These are phyloP conservation scores for Neonectria ditissima DNA, from an alignment of 2,329 filamentous ascomycete genomes.

Conservation along the genomic window DNA sequence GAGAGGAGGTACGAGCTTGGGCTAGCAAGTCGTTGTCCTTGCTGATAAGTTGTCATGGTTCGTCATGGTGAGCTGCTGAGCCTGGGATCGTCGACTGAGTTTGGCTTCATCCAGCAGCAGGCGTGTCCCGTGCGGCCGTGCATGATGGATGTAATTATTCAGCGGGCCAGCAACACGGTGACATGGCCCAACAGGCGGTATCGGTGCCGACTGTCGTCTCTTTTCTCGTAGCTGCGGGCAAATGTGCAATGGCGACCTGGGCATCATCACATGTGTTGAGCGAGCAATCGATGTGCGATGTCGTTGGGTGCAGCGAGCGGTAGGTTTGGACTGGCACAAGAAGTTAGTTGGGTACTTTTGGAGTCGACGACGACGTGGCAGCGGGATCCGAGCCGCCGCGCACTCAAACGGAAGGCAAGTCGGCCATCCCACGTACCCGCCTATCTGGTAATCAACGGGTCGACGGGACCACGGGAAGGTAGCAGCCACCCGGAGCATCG, in stretches of 20 bases:
- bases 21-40: not conserved
- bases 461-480: slow-evolving; percentile 25
- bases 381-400: not conserved
- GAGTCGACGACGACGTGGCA: not conserved
- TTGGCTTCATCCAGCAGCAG: not conserved
- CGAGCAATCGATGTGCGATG: not conserved
- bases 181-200: not conserved
- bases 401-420: not conserved
- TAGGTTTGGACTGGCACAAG: not conserved
- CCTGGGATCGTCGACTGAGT: not conserved
- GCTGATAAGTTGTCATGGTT: not conserved
- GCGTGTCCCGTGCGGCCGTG: not conserved
- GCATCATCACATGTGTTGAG: not conserved
- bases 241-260: not conserved
- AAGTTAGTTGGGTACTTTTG: not conserved
- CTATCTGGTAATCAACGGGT: slow-evolving; percentile 11
- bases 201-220: not conserved
- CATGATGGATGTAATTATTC: no score
- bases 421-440: not conserved
- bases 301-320: not conserved
- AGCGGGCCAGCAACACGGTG: not conserved
- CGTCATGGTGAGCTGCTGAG: not conserved
- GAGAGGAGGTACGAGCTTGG: not conserved
- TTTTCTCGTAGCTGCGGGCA: not conserved
- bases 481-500: slow-evolving; percentile 10